phyloP scores from a whole-genome alignment of 345 rosid genomes.

The Pugionium cornutum region DNA sequence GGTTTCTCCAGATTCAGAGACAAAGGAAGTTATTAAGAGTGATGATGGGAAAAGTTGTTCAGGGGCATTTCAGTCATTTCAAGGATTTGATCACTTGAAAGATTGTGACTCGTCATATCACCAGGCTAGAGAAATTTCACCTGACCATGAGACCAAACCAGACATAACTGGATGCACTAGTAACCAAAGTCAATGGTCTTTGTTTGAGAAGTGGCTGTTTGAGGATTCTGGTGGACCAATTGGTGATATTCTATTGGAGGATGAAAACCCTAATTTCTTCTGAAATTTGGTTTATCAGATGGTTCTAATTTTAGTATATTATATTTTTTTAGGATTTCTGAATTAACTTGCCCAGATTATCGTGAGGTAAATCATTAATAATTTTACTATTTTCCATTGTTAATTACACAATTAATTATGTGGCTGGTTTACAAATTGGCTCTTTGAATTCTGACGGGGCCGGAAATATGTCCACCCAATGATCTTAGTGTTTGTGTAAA shows the following conservation, averaged over 20 bases:
- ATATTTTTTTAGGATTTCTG: background rate
- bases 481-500: constrained; percentile 26
- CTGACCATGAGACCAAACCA: constrained; percentile 52
- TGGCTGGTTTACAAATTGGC: constrained; percentile 4
- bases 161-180: constrained; percentile 31
- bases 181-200: constrained; percentile 48
- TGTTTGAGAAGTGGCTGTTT: constrained; percentile 73
- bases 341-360: constrained; percentile 30
- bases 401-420: constrained; percentile 5
- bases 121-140: constrained; percentile 33
- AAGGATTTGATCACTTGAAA: constrained; percentile 51
- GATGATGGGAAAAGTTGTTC: constrained; percentile 26
- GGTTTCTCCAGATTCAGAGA: constrained; percentile 32
- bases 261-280: constrained; percentile 49
- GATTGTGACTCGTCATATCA: constrained; percentile 28
- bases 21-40: constrained; percentile 35
- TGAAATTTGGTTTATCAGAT: constrained; percentile 21
- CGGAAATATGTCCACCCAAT: constrained; percentile 20
- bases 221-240: constrained; percentile 58
- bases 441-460: constrained; percentile 16
- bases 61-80: constrained; percentile 50
- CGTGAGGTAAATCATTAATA: constrained; percentile 25
- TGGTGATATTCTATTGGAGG: constrained; percentile 52
- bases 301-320: constrained; percentile 23
- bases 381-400: constrained; percentile 24